Evolutionary conservation across 2,329 filamentous ascomycete species (phyloP).

Genomic region (Xylaria arbuscula): DNA sequence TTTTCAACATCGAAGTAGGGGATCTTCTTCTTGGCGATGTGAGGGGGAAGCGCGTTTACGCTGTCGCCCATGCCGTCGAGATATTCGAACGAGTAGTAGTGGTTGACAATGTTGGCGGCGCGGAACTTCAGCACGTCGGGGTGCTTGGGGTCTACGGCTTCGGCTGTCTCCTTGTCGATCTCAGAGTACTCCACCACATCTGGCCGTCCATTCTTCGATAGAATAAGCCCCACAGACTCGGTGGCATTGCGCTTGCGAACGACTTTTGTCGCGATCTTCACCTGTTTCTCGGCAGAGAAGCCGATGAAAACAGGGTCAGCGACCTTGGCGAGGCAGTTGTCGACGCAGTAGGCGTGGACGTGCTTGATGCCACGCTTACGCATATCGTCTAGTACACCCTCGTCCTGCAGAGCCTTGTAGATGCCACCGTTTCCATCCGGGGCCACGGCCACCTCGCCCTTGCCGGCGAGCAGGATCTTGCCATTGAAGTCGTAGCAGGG

Average conservation of each 20-base stretch:
- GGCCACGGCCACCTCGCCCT: slow-evolving; percentile 90
- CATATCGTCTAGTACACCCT: slow-evolving; percentile 84
- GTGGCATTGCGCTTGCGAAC: slow-evolving; percentile 97
- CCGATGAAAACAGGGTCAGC: slow-evolving; percentile 96
- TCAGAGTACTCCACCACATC: slow-evolving; percentile 99
- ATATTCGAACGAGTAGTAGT: slow-evolving; percentile 98
- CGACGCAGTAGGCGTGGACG: slow-evolving; percentile 97
- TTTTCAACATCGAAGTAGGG: slow-evolving; percentile 80
- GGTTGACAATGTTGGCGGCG: slow-evolving; percentile 99
- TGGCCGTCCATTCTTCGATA: slow-evolving; percentile 94
- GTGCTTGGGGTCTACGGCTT: slow-evolving; percentile 86
- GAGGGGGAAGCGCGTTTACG: slow-evolving; percentile 88
- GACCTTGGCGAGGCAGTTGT: slow-evolving; percentile 99
- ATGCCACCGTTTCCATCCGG: slow-evolving; percentile 97
- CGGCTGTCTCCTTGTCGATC: slow-evolving; percentile 88
- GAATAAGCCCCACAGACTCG: slow-evolving; percentile 93
- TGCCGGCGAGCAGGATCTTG: slow-evolving; percentile 93
- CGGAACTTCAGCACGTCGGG: slow-evolving; percentile 90
- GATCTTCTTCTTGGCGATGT: slow-evolving; percentile 99
- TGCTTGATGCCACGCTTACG: slow-evolving; percentile 89
- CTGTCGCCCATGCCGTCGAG: slow-evolving; percentile 89
- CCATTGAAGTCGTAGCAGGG: slow-evolving; percentile 98
- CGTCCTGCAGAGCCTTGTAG: slow-evolving; percentile 81
- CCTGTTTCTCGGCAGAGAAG: slow-evolving; percentile 86
- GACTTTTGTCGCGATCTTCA: slow-evolving; percentile 99